These are phyloP conservation scores for Candida koratica DNA, from an alignment of 805 yeast species.

Conservation along the genomic window DNA sequence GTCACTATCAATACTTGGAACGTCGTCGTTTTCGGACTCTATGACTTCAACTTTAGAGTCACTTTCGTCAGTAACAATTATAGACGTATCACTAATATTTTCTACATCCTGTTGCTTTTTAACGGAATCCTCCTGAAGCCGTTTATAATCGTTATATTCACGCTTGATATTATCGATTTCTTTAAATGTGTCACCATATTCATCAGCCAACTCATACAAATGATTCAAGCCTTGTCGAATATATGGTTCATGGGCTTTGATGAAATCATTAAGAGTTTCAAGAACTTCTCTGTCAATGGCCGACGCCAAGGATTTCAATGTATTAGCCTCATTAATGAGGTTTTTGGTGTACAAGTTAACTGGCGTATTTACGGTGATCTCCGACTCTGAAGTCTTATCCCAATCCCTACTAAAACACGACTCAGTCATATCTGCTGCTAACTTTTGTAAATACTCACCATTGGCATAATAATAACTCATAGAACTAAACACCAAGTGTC, in stretches of 20 bases:
- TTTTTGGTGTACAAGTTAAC: constrained; percentile 17
- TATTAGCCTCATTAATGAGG: constrained; percentile 22
- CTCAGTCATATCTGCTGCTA: constrained; percentile 13
- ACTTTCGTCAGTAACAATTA: constrained; percentile 1
- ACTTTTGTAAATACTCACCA: constrained; percentile 29
- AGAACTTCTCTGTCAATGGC: constrained; percentile 33
- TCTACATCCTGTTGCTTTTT: constrained; percentile 7
- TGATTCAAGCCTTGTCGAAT: constrained; percentile 21
- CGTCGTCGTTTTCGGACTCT: background rate
- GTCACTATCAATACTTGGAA: background rate
- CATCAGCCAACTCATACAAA: constrained; percentile 21
- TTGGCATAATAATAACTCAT: constrained; percentile 34
- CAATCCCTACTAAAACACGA: background rate
- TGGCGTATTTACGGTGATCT: constrained; percentile 10
- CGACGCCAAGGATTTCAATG: constrained; percentile 25
- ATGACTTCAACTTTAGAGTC: background rate
- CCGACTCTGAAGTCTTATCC: background rate
- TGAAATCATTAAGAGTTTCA: constrained; percentile 30
- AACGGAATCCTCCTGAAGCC: constrained; percentile 31
- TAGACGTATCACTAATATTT: constrained; percentile 4
- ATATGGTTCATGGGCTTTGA: constrained; percentile 36
- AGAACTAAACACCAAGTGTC: constrained; percentile 33
- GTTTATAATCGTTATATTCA: constrained; percentile 27
- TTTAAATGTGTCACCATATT: constrained; percentile 23
- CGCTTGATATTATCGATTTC: constrained; percentile 27